Percentiles rank a stretch among this genome's conserved stretches.
phyloP scores from a whole-genome alignment of 1,139 yeast genomes.

The Yamadazyma friedrichii region DNA sequence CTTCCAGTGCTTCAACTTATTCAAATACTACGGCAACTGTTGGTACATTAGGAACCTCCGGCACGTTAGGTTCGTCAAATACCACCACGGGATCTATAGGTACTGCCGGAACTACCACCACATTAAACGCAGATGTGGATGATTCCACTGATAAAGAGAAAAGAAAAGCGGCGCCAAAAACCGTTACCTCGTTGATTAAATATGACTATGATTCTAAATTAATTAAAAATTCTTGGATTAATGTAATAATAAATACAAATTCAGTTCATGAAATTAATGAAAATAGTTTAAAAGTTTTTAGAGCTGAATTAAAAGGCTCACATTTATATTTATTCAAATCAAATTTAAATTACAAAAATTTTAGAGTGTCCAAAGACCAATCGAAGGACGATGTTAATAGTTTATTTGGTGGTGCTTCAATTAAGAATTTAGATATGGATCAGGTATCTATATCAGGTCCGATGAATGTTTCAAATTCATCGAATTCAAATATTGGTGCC shows the following conservation, averaged over 20 bases:
- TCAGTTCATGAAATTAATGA: constrained; percentile 35
- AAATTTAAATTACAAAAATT: constrained; percentile 11
- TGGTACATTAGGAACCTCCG: neutral
- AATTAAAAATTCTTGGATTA: constrained; percentile 42
- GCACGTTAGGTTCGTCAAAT: neutral
- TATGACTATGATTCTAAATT: constrained; percentile 34
- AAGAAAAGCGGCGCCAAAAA: constrained; percentile 3
- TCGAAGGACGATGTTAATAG: constrained; percentile 7
- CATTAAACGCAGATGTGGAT: neutral
- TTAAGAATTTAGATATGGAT: constrained; percentile 10
- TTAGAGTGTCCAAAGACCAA: constrained; percentile 6
- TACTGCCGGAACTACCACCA: neutral
- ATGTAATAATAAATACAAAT: constrained; percentile 35
- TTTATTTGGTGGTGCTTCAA: constrained; percentile 4
- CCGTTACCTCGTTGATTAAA: constrained; percentile 24
- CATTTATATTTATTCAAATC: constrained; percentile 52
- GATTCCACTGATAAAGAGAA: neutral
- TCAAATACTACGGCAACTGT: neutral
- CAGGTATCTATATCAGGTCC: constrained; percentile 14
- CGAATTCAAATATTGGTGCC: neutral
- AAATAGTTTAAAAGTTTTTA: constrained; percentile 43
- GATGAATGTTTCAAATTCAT: constrained; percentile 2
- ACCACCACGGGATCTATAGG: neutral
- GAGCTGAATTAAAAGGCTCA: constrained; percentile 69
- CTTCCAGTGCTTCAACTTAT: constrained; percentile 1